Conservation (phyloP, 805 yeast species). For the Candida palmyrensis region DNA sequence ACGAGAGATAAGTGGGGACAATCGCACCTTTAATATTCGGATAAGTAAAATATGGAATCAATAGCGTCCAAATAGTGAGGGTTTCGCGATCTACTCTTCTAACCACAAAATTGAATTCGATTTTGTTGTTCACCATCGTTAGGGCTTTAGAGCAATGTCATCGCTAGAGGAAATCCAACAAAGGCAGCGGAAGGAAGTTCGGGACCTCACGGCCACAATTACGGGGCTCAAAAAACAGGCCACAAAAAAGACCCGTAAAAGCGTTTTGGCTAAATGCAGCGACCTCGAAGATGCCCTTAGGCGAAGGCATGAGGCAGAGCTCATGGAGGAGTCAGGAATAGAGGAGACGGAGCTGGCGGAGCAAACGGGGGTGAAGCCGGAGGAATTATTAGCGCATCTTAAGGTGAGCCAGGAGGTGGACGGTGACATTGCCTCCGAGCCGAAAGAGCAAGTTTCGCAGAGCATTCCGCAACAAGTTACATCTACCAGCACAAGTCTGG, state of each 20-base stretch:
- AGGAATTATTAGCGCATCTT: slow-evolving; percentile 56
- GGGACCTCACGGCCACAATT: slow-evolving; percentile 59
- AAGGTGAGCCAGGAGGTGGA: slow-evolving; percentile 13
- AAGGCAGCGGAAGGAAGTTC: slow-evolving; percentile 64
- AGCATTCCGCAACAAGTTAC: slow-evolving; percentile 1
- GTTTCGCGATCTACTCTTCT: too few relatives aligned
- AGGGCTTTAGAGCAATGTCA: too few relatives aligned
- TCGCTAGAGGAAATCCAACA: slow-evolving; percentile 46
- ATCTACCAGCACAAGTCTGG: too few relatives aligned
- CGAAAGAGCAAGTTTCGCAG: background rate
- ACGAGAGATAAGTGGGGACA: too few relatives aligned
- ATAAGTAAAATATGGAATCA: too few relatives aligned
- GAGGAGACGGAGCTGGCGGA: slow-evolving; percentile 40
- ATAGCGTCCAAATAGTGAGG: too few relatives aligned
- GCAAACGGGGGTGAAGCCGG: slow-evolving; percentile 68
- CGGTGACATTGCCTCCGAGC: background rate
- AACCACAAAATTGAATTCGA: too few relatives aligned
- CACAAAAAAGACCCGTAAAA: slow-evolving; percentile 70
- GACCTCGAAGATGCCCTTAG: slow-evolving; percentile 55
- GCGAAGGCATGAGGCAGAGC: slow-evolving; percentile 50
- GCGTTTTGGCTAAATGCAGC: slow-evolving; percentile 54
- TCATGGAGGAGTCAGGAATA: slow-evolving; percentile 16
- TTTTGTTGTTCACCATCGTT: too few relatives aligned
- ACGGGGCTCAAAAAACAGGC: slow-evolving; percentile 83
- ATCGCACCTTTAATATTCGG: too few relatives aligned